These are phyloP conservation scores for Fusarium nematophilum DNA, from an alignment of 2,329 filamentous ascomycete species.

Conservation along the genomic window DNA sequence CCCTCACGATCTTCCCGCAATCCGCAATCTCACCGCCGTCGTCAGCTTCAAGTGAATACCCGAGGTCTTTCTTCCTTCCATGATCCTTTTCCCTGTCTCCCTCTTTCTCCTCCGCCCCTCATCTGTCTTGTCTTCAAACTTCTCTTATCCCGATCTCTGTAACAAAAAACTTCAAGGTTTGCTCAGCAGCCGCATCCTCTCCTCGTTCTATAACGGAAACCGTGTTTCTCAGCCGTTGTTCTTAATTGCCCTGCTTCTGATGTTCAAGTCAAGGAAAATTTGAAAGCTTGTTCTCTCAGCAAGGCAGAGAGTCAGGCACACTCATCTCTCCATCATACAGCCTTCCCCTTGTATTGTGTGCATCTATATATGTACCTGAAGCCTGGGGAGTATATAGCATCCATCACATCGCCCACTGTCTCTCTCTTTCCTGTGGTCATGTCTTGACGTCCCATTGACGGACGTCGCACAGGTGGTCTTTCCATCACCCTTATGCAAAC, in stretches of 20 bases:
- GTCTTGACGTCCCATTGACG: slow-evolving; percentile 22
- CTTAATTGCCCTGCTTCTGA: too few relatives aligned
- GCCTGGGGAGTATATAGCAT: slow-evolving; percentile 30
- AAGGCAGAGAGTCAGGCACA: background rate
- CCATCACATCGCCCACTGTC: slow-evolving; percentile 34
- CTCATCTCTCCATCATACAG: slow-evolving; percentile 12
- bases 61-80: background rate
- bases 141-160: background rate
- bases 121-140: background rate
- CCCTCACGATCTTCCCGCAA: slow-evolving; percentile 6
- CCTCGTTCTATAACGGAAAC: too few relatives aligned
- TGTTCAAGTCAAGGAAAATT: too few relatives aligned
- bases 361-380: slow-evolving; percentile 38
- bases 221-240: too few relatives aligned
- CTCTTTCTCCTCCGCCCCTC: background rate
- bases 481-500: slow-evolving; percentile 36
- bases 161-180: background rate
- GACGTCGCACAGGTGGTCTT: slow-evolving; percentile 27
- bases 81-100: background rate
- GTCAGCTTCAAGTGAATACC: slow-evolving; percentile 1
- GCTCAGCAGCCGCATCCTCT: too few relatives aligned
- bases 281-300: too few relatives aligned
- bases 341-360: slow-evolving; percentile 30
- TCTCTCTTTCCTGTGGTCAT: slow-evolving; percentile 20
- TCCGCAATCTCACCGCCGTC: slow-evolving; percentile 17